phyloP scores from a whole-genome alignment of 192 early-diverging fungal genomes.

The Gonapodya sp. region DNA sequence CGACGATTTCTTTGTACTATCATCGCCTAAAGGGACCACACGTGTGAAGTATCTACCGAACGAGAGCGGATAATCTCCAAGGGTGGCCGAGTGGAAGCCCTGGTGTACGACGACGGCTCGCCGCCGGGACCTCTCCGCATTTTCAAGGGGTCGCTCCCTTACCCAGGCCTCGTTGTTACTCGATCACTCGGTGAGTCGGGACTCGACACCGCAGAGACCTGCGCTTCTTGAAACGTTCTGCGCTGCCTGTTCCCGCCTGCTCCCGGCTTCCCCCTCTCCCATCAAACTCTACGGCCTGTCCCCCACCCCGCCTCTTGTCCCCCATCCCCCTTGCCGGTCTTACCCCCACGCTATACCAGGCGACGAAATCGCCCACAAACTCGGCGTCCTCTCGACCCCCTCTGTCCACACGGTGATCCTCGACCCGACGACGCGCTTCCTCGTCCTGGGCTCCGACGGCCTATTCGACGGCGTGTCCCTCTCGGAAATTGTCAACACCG shows the following conservation, averaged over 20 bases:
- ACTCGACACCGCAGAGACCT: too few species aligned
- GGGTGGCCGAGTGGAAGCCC: slow-evolving; percentile 7
- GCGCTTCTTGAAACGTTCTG: too few species aligned
- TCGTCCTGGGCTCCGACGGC: not conserved
- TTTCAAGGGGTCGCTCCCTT: slow-evolving; percentile 8
- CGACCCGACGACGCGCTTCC: not conserved
- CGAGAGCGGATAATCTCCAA: not conserved
- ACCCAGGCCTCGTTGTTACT: slow-evolving; percentile 4
- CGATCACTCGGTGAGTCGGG: not conserved
- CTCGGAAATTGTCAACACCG: not conserved
- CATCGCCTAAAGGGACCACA: slow-evolving; percentile 4
- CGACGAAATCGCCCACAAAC: not conserved
- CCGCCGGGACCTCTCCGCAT: not conserved
- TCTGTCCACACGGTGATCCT: not conserved
- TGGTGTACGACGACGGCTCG: not conserved
- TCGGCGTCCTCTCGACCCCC: not conserved
- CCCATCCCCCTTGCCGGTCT: too few species aligned
- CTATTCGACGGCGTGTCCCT: not conserved
- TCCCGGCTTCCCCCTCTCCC: too few species aligned
- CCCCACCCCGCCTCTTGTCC: too few species aligned
- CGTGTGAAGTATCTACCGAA: not conserved
- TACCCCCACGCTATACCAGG: too few species aligned
- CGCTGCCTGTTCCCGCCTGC: too few species aligned
- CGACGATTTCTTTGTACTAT: not conserved
- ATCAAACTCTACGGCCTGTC: too few species aligned